A percentile compares a stretch with the other conserved stretches of the same genome.
These are phyloP conservation scores for Lyophyllum semitale DNA, from an alignment of 768 basidiomycete genomes.

Conservation along the genomic window DNA sequence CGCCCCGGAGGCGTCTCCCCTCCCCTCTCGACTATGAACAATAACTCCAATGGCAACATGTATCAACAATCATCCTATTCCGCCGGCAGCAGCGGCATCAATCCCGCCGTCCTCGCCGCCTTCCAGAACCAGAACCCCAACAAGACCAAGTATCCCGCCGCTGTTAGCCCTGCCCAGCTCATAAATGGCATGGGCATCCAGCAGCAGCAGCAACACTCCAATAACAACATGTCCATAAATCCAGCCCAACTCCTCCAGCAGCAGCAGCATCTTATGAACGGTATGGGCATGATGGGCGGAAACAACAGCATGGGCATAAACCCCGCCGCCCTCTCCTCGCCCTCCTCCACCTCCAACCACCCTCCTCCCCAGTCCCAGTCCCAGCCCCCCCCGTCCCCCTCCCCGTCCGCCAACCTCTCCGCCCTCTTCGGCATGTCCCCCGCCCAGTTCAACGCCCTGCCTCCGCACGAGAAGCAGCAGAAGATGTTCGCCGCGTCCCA, in stretches of 20 bases:
- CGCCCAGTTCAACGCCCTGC: slow-evolving; percentile 14
- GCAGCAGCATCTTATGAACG: slow-evolving; percentile 12
- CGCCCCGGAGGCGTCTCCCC: background rate
- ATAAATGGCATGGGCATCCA: slow-evolving; percentile 13
- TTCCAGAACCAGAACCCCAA: slow-evolving; percentile 6
- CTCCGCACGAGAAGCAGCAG: slow-evolving; percentile 20
- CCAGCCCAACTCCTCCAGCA: slow-evolving; percentile 14
- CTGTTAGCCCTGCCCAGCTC: slow-evolving; percentile 12
- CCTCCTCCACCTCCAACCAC: background rate
- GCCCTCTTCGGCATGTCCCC: slow-evolving; percentile 11
- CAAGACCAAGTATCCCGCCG: background rate
- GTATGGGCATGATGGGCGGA: background rate
- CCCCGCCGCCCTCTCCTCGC: slow-evolving; percentile 18
- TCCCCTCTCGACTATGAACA: background rate
- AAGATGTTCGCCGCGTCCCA: slow-evolving; percentile 22
- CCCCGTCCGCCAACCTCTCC: background rate
- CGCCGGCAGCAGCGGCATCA: slow-evolving; percentile 4
- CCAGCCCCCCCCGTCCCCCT: background rate
- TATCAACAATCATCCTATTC: background rate
- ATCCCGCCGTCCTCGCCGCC: slow-evolving; percentile 14
- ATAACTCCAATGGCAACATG: background rate
- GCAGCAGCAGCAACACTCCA: background rate
- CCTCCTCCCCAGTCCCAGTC: slow-evolving; percentile 1
- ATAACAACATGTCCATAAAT: background rate
- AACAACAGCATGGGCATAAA: slow-evolving; percentile 7